Base-by-base conservation (phyloP, 1,139 yeast genomes). In the Debaryomyces nepalensis region DNA sequence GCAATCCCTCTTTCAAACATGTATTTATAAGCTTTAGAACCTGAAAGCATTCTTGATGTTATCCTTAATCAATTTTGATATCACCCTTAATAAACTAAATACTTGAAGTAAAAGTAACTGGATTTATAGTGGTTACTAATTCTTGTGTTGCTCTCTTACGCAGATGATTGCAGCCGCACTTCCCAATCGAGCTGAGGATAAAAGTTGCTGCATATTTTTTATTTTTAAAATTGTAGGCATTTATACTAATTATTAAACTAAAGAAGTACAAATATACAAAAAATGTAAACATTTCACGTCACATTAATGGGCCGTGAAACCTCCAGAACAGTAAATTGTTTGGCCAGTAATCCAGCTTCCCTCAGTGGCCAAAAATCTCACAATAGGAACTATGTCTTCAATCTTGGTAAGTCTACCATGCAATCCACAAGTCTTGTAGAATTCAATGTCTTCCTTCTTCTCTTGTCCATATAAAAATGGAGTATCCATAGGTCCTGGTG, bases 401-500 rank as follows among this genome's bases (percentile, higher is more conserved):
- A 76, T 67, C 54, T 80, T 70, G 26, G 88, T 82, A 51, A 82
- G 70, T 62, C 84, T 68, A 40, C 70, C 65, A 41, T 68, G 68
- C 41, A 74, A 52, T 20, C 76, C 75, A 45, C 65, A 70, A 15
- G 80, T 63, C 63, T 81, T 82, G 66, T 75, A 79, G 61, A 63
- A 82, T 26, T 66, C 82, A 41, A 81, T 71, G 46, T 77, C 75
- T 18, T 71, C 78, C 20, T 69, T 62, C 18, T 71, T 66, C 60
- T 82, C 87, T 61, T 79, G 84, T 16, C 79, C 78, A 52, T 81
- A 81, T 58, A 82, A 74, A 65, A 82, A 82, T 42, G 86, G 85
- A 18, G 87, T 82, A 54, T 81, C 86, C 85, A 82, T 82, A 35
- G 87, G 87, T 36, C 87, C 87, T 37, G 87, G 87, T 3, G 86